phyloP scores from a whole-genome alignment of 2,329 filamentous ascomycete genomes.

The Neofusicoccum kwambonambiense region DNA sequence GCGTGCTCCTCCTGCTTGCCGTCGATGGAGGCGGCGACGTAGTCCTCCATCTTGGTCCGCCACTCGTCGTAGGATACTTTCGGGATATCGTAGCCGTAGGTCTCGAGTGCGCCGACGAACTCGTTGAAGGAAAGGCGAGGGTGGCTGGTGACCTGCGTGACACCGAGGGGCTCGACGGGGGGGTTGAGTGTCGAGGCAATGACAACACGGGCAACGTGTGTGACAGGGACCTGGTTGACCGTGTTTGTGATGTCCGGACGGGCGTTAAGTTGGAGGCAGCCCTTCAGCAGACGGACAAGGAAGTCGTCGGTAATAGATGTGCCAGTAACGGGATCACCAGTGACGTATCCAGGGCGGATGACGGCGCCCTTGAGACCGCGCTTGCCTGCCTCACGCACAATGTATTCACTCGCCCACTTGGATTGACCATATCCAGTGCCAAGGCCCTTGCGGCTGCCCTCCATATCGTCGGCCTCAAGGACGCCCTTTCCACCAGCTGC shows the following conservation, averaged over 20 bases:
- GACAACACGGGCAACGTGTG: slow-evolving; percentile 78
- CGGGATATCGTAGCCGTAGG: slow-evolving; percentile 70
- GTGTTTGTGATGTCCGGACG: slow-evolving; percentile 80
- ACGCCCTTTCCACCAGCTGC: slow-evolving; percentile 64
- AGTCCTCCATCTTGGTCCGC: slow-evolving; percentile 65
- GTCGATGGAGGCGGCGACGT: slow-evolving; percentile 59
- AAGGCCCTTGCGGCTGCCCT: slow-evolving; percentile 72
- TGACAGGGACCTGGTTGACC: slow-evolving; percentile 85
- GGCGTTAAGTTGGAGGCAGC: slow-evolving; percentile 73
- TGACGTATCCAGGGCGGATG: slow-evolving; percentile 81
- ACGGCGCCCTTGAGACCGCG: slow-evolving; percentile 74
- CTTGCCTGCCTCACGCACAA: slow-evolving; percentile 75
- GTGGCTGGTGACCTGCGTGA: slow-evolving; percentile 77
- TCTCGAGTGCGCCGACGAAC: slow-evolving; percentile 68
- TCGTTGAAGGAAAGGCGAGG: slow-evolving; percentile 76
- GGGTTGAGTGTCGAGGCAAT: slow-evolving; percentile 70
- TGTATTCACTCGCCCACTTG: slow-evolving; percentile 76
- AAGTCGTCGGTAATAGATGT: slow-evolving; percentile 83
- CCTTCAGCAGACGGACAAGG: slow-evolving; percentile 80
- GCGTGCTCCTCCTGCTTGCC: slow-evolving; percentile 67
- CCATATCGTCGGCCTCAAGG: slow-evolving; percentile 73
- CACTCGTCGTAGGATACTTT: slow-evolving; percentile 68
- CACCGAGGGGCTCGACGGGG: slow-evolving; percentile 53
- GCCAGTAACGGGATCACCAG: slow-evolving; percentile 70
- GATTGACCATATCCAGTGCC: slow-evolving; percentile 87